Evolutionary conservation across 2,329 filamentous ascomycete genomes (phyloP), one percentile per base, ranked within the genome.

Genomic region (Orbilia blumenaviensis): DNA sequence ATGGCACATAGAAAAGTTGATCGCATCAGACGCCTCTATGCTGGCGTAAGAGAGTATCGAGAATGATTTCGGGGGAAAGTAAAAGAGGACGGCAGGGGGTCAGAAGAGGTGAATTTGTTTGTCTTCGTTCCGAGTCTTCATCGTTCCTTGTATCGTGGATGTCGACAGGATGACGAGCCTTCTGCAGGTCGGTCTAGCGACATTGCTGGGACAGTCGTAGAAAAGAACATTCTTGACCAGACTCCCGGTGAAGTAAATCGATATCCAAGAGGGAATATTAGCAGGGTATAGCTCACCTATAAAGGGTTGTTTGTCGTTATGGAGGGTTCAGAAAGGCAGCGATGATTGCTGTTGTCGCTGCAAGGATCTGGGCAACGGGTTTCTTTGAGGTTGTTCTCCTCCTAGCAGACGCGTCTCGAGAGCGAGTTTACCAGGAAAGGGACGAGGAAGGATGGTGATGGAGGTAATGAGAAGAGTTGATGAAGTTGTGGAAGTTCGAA

Each of bases 161-260:
- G 71, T 58, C 63, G 71, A 46, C 25, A 56, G 34, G 41, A 63
- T 27, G 56, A 67, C 54, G 62, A 50, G 46, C 44, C 29, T 62
- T 74, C 60, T n/a, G 27, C 41, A 48, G 63, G 42, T 48, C 54
- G 61, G 52, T 66, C 54, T 67, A 34, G 69, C 52, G 69, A 67
- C 69, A 74, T 74, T 25, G 29, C 54, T 60, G 54, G 56, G 56
- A 61, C 10, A 32, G 56, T 44, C 56, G 56, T 61, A 61, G 56
- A 46, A 46, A 44, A 67, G 36, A 58, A 25, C 36, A 46, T 60
- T 54, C 50, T 67, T 48, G 23, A 34, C 63, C 36, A 72, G 60
- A 60, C 42, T 16, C 54, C 63, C 71, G 71, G 71, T 63, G 71
- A 67, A 75, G 71, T 75, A 68, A 75, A 75, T 68, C 63, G 46